Conservation (phyloP, 192 early-diverging fungal genomes). For the Coemansia sp. region DNA sequence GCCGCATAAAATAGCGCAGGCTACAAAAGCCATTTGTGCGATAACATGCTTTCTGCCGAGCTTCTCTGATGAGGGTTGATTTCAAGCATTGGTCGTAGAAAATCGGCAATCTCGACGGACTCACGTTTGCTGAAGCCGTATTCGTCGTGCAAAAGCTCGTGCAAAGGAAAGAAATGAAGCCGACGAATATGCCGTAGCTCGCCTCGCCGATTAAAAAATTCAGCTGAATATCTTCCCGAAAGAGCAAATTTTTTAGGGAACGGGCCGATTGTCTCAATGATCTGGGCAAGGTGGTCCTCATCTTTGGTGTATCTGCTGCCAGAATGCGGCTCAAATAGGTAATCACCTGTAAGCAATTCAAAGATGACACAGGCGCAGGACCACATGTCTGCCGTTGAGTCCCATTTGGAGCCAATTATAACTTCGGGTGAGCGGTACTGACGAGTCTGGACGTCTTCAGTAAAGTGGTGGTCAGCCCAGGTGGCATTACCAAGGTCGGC, state of each 20-base stretch:
- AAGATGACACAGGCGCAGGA: conserved; percentile 92
- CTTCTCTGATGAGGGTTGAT: conserved; percentile 61
- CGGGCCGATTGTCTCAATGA: conserved; percentile 88
- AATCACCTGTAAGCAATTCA: conserved; percentile 92
- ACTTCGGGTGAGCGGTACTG: conserved; percentile 97
- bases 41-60: conserved; percentile 59
- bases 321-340: conserved; percentile 91
- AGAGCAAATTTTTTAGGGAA: conserved; percentile 79
- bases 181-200: conserved; percentile 87
- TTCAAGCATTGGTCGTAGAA: conserved; percentile 82
- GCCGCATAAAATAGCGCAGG: too few relatives aligned
- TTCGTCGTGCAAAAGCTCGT: conserved; percentile 87
- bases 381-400: conserved; percentile 89
- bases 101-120: conserved; percentile 72
- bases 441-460: conserved; percentile 94
- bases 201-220: conserved; percentile 87
- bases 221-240: conserved; percentile 78
- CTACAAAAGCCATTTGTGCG: conserved; percentile 60
- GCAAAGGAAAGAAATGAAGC: conserved; percentile 78
- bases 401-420: conserved; percentile 86
- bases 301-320: conserved; percentile 84
- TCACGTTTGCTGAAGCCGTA: conserved; percentile 73
- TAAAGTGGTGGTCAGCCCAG: conserved; percentile 95
- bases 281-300: conserved; percentile 97
- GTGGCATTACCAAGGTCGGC: conserved; percentile 97